Conservation (phyloP, 208 protist species). For the Trypanosoma boissoni region DNA sequence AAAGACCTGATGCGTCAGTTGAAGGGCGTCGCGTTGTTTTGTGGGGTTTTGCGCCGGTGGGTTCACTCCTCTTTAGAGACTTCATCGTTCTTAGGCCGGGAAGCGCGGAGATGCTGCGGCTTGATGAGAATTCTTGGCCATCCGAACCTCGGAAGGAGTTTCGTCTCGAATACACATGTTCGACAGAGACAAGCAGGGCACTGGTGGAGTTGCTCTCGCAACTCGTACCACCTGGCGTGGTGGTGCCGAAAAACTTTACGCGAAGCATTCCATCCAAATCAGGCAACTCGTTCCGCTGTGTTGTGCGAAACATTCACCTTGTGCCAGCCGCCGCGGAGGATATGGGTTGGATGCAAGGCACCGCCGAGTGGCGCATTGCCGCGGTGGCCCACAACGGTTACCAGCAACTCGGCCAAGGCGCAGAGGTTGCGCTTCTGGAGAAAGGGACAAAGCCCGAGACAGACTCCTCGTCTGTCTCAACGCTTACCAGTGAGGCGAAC, state of each 20-base stretch:
- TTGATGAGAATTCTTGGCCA: conserved; percentile 62
- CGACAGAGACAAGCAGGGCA: conserved; percentile 34
- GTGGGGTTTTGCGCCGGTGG: conserved; percentile 53
- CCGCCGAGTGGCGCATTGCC: conserved; percentile 74
- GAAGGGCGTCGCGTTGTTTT: conserved; percentile 54
- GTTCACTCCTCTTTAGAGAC: conserved; percentile 14
- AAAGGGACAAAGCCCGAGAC: conserved; percentile 5
- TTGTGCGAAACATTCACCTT: conserved; percentile 56
- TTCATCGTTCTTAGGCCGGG: conserved; percentile 42
- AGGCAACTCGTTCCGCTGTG: conserved; percentile 50
- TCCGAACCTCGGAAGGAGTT: conserved; percentile 16
- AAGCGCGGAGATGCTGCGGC: conserved; percentile 68
- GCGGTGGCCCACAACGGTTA: conserved; percentile 87
- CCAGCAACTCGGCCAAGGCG: conserved; percentile 73
- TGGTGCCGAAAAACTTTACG: conserved; percentile 77
- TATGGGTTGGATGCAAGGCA: conserved; percentile 31
- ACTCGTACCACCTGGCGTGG: conserved; percentile 75
- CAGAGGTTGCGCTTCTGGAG: conserved; percentile 59
- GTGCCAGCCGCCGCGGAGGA: conserved; percentile 39
- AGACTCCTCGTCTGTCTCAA: background rate
- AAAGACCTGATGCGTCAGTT: conserved; percentile 13
- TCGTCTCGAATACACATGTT: conserved; percentile 32
- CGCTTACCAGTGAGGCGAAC: conserved; percentile 1
- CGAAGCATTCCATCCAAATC: conserved; percentile 39
- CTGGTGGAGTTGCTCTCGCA: conserved; percentile 48